phyloP scores from a whole-genome alignment of 139 green algal species.

The Pseudopediastrum boryanum region DNA sequence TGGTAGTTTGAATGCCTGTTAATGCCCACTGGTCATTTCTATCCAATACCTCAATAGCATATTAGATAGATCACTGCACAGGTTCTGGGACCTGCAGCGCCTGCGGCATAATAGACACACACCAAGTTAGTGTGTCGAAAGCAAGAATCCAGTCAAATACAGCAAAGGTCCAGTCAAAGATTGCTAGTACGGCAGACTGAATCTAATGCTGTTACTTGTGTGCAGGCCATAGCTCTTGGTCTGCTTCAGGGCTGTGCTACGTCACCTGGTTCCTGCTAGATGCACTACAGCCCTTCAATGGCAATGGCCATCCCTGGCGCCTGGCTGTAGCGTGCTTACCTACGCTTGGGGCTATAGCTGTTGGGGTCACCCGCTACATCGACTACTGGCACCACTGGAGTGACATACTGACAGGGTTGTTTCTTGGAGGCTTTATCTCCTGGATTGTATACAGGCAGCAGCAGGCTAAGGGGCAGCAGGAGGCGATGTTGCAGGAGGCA shows the following conservation, averaged over 20 bases:
- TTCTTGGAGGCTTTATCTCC: conserved; percentile 4
- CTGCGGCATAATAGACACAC: too few relatives aligned
- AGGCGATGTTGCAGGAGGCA: too few relatives aligned
- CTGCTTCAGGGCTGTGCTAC: conserved; percentile 26
- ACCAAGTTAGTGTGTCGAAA: too few relatives aligned
- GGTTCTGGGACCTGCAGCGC: too few relatives aligned
- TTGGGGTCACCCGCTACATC: conserved; percentile 14
- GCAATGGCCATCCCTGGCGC: conserved; percentile 27
- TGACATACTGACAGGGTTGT: conserved; percentile 17
- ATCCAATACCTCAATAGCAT: too few relatives aligned
- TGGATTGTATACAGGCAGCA: conserved; percentile 28
- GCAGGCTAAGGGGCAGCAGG: too few relatives aligned
- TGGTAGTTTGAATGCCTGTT: too few relatives aligned
- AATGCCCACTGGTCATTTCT: too few relatives aligned
- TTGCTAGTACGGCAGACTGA: too few relatives aligned
- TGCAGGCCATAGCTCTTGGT: conserved; percentile 38
- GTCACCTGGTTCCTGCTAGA: conserved; percentile 25
- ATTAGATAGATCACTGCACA: too few relatives aligned
- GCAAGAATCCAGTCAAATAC: too few relatives aligned
- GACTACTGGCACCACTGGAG: conserved; percentile 35
- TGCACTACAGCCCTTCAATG: conserved; percentile 12
- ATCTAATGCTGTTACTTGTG: background rate
- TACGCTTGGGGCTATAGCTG: background rate
- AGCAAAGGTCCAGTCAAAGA: too few relatives aligned
- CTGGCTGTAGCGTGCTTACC: conserved; percentile 16